A percentile compares a stretch with the other conserved stretches of the same genome.
Conservation (phyloP, 2,329 filamentous ascomycete species). For the Nemania sp. region DNA sequence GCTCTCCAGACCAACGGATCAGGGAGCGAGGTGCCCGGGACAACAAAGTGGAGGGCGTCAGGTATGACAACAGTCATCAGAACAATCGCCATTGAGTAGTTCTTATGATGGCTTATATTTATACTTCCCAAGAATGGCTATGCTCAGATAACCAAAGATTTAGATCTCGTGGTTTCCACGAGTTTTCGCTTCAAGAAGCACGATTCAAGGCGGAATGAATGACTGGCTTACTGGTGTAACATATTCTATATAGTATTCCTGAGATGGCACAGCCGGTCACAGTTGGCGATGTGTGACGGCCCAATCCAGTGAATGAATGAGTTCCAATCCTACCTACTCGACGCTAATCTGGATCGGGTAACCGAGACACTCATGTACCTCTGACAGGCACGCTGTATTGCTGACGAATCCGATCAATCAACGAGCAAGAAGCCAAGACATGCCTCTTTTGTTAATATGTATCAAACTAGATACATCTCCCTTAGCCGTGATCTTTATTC, state of each 20-base stretch:
- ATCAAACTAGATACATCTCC: too few species aligned
- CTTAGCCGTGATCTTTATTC: neutral
- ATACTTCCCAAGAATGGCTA: neutral
- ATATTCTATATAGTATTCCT: too few species aligned
- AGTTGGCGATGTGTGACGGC: too few species aligned
- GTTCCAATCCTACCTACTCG: neutral
- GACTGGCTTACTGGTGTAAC: too few species aligned
- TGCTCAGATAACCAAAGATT: too few species aligned
- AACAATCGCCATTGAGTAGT: constrained; percentile 1
- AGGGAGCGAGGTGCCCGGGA: constrained; percentile 21
- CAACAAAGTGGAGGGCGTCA: constrained; percentile 12
- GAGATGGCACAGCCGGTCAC: too few species aligned
- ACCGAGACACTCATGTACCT: neutral
- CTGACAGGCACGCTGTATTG: neutral
- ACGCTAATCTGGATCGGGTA: neutral
- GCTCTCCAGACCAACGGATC: constrained; percentile 26
- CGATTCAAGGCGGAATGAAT: too few species aligned
- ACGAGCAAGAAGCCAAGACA: neutral
- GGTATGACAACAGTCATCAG: neutral
- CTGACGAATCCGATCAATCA: neutral
- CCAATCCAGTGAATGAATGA: too few species aligned
- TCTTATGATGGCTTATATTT: neutral
- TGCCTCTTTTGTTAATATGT: too few species aligned
- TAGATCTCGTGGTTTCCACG: too few species aligned
- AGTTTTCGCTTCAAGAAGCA: too few species aligned